Evolutionary conservation across 768 basidiomycete species (phyloP).

Genomic region (Phaeotremella fagi): DNA sequence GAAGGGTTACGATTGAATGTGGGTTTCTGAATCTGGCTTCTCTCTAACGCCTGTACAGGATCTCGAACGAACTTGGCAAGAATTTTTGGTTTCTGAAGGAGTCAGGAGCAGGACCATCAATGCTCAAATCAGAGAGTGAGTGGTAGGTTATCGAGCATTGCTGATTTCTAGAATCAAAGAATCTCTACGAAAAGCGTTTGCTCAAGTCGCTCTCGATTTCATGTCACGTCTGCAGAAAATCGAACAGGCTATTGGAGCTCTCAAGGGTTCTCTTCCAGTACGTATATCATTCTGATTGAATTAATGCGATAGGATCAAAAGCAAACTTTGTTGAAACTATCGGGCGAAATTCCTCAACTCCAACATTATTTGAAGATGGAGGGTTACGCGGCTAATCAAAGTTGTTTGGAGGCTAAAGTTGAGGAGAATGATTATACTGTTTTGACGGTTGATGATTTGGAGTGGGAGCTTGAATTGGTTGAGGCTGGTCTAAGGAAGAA

Average conservation of each 20-base stretch:
- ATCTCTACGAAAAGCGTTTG: conserved; percentile 40
- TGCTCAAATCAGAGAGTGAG: conserved; percentile 80
- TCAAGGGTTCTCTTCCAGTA: conserved; percentile 38
- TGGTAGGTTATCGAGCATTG: conserved; percentile 1
- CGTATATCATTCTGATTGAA: not conserved
- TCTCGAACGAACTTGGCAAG: conserved; percentile 72
- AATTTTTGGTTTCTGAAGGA: conserved; percentile 68
- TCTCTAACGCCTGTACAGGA: conserved; percentile 51
- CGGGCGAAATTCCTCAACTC: conserved; percentile 56
- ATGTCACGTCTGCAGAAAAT: conserved; percentile 34
- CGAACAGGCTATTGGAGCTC: conserved; percentile 39
- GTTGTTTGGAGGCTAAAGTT: conserved; percentile 79
- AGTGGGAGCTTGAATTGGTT: conserved; percentile 80
- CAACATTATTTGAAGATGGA: conserved; percentile 51
- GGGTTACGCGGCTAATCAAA: conserved; percentile 64
- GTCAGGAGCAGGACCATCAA: conserved; percentile 75
- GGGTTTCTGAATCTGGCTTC: conserved; percentile 21
- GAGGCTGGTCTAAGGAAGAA: conserved; percentile 78
- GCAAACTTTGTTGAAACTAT: conserved; percentile 52
- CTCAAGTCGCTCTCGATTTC: conserved; percentile 41
- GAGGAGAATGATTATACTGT: conserved; percentile 97
- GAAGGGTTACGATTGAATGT: conserved; percentile 62
- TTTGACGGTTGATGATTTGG: conserved; percentile 79
- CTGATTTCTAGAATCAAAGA: conserved; percentile 46
- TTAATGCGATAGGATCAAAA: conserved; percentile 63